Percentiles rank a stretch among this genome's conserved stretches.
These are phyloP conservation scores for Claviceps maximensis DNA, from an alignment of 2,329 filamentous ascomycete species.

Conservation along the genomic window DNA sequence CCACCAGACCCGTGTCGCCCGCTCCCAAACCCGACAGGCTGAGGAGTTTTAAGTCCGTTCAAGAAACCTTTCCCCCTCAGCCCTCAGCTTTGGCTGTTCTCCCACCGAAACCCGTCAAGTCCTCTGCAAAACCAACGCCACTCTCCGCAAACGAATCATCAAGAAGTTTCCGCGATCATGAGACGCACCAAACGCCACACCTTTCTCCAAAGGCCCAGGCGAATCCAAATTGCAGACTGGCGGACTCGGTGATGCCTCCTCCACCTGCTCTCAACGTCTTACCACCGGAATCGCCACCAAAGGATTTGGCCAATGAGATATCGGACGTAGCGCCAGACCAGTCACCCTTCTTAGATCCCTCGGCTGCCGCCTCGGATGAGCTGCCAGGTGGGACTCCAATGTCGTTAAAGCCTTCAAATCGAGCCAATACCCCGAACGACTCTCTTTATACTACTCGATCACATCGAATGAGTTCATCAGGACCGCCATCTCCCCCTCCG, in stretches of 20 bases:
- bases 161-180: conserved; percentile 11
- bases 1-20: conserved; percentile 24
- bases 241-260: conserved; percentile 23
- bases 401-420: conserved; percentile 40
- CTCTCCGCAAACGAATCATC: conserved; percentile 8
- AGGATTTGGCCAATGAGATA: conserved; percentile 24
- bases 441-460: conserved; percentile 25
- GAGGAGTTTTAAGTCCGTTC: conserved; percentile 26
- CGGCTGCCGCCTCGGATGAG: conserved; percentile 26
- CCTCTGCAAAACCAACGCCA: conserved; percentile 16
- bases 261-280: conserved; percentile 58
- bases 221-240: conserved; percentile 12
- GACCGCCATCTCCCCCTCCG: conserved; percentile 50
- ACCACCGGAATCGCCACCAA: conserved; percentile 57
- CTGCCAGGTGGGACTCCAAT: conserved; percentile 30
- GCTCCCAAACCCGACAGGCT: conserved; percentile 30
- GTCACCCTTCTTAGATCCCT: conserved; percentile 34
- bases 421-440: conserved; percentile 38
- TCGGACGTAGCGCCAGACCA: conserved; percentile 26
- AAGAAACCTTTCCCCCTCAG: conserved; percentile 16
- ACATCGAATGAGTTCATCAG: conserved; percentile 32
- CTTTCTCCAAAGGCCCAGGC: conserved; percentile 13
- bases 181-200: conserved; percentile 11
- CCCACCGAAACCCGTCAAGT: conserved; percentile 3
- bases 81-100: not conserved